Base-by-base conservation (phyloP, 176 grass and related monocot genomes). In the Musa troglodytarum region DNA sequence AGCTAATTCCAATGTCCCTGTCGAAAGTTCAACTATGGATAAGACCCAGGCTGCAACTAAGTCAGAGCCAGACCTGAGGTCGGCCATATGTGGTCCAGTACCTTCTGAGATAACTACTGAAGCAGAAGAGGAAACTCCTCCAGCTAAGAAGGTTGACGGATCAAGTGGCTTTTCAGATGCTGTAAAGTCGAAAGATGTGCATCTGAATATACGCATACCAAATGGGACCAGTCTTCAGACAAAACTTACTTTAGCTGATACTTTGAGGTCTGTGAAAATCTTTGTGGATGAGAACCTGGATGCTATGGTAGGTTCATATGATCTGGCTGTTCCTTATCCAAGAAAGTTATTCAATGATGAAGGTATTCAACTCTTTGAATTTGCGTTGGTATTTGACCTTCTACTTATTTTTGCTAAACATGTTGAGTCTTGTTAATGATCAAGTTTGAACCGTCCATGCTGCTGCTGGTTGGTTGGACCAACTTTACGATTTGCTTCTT, bases 271-370 rank as follows among this genome's bases (percentile, higher is more conserved):
- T 53, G 90, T 91, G 66, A 91, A 89, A 82, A 84, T 71, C 70
- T 94, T 89, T 80, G 80, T 94, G 57, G 82, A 99, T 81, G 86
- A 91, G 84, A 92, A 86, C 61, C 20, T 73, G 72, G 74, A 52
- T 77, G 34, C 16, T 86, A 68, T 29, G 20, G 13, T 83, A 57
- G 78, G 84, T 52, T 78, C 82, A 23, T 99, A 99, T 76, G 83
- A 91, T 86, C 84, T 99, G 50, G 91, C 84, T 53, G 80, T 99
- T 76, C 84, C 92, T 86, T 99, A 99, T 89, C 95, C 95, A 65
- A 85, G 85, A 72, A 89, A 83, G 80, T 24, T 98, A 58, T 98
- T 98, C 76, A 86, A 29, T 8, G 82, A 91, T 75, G 74, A 89
- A 91, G 95, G 95, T 99, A 83, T 28, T 25, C 9, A 63, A 74